Evolutionary conservation across 108 stramenopile genomes (phyloP).

Genomic region (Nitzschia sp.): DNA sequence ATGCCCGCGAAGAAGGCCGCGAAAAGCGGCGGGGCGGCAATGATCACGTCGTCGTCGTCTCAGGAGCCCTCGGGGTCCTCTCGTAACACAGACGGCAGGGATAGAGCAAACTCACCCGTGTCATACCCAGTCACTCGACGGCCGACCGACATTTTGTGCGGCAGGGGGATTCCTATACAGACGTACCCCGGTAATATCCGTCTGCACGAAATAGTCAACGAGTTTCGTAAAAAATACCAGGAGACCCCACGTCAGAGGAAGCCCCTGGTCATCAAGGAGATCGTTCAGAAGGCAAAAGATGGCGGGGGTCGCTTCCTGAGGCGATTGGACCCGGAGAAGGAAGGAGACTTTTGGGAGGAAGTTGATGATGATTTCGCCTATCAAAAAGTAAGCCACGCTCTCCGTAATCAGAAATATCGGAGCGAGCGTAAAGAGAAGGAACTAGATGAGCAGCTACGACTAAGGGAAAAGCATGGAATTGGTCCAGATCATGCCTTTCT

Average conservation of each 20-base stretch:
- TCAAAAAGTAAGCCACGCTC: slow-evolving; percentile 3
- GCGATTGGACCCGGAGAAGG: neutral
- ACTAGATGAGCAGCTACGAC: too few relatives aligned
- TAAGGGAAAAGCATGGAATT: too few relatives aligned
- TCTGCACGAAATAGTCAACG: neutral
- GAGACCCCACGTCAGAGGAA: neutral
- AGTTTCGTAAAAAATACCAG: too few relatives aligned
- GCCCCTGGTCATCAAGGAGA: neutral
- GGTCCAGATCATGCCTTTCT: too few relatives aligned
- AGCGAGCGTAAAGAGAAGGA: too few relatives aligned
- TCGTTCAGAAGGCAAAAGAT: neutral
- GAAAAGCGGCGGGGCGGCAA: too few relatives aligned
- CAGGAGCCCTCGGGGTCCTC: too few relatives aligned
- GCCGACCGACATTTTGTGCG: slow-evolving; percentile 11
- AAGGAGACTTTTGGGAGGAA: neutral
- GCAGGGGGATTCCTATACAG: slow-evolving; percentile 3
- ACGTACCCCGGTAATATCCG: slow-evolving; percentile 6
- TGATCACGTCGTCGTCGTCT: too few relatives aligned
- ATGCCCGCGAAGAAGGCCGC: too few relatives aligned
- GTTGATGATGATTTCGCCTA: slow-evolving; percentile 1
- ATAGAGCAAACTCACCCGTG: too few relatives aligned
- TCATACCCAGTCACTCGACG: too few relatives aligned
- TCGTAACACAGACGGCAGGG: too few relatives aligned
- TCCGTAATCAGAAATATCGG: neutral
- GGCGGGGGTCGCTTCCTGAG: slow-evolving; percentile 5